Evolutionary conservation across 1,139 yeast genomes (phyloP).

Genomic region (Pneumocystis jirovecii): DNA sequence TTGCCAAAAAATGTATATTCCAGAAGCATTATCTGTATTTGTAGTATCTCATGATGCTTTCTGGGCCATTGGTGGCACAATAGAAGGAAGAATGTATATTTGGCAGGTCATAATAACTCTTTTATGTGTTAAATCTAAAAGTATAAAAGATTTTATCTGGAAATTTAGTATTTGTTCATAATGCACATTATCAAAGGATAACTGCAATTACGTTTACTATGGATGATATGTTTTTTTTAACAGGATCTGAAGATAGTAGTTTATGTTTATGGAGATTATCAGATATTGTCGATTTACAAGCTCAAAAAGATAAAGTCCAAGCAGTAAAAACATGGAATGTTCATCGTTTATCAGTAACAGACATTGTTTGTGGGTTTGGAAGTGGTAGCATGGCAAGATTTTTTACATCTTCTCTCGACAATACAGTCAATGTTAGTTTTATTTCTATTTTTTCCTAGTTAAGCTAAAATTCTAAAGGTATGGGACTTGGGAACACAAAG

Average conservation of each 20-base stretch:
- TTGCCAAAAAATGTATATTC: conserved; percentile 71
- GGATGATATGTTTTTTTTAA: conserved; percentile 54
- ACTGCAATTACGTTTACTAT: conserved; percentile 42
- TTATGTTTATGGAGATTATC: conserved; percentile 57
- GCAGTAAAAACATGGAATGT: conserved; percentile 46
- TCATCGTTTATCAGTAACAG: conserved; percentile 64
- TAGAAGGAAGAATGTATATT: conserved; percentile 56
- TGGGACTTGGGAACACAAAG: conserved; percentile 24
- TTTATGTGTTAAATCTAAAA: background rate
- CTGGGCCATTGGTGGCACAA: conserved; percentile 56
- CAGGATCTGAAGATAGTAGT: conserved; percentile 75
- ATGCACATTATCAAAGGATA: conserved; percentile 73
- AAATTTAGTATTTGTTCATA: conserved; percentile 50
- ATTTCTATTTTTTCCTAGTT: conserved; percentile 17
- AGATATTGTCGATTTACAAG: conserved; percentile 38
- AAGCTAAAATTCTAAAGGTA: conserved; percentile 11
- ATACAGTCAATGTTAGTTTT: conserved; percentile 41
- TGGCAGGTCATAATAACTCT: conserved; percentile 39
- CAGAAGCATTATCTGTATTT: conserved; percentile 58
- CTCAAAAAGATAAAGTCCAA: conserved; percentile 23
- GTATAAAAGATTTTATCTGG: conserved; percentile 50
- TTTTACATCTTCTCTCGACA: conserved; percentile 59
- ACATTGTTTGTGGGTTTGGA: conserved; percentile 40
- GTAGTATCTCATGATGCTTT: conserved; percentile 32
- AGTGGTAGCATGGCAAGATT: conserved; percentile 45